Evolutionary conservation across 768 basidiomycete genomes (phyloP).

Genomic region (Boletus barrowsii): DNA sequence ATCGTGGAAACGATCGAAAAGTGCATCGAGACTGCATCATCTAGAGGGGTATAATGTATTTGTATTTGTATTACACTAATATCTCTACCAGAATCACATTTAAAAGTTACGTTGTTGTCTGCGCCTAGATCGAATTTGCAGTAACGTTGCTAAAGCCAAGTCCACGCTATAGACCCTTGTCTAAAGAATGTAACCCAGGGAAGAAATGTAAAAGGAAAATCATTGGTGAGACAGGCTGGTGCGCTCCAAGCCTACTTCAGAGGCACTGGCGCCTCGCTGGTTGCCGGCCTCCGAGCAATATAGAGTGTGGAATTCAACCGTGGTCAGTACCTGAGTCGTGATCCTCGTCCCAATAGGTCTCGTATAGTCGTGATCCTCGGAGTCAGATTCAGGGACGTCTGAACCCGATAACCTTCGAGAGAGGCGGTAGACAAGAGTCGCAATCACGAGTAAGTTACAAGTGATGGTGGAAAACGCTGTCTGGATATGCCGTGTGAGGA

Average conservation of each 20-base stretch:
- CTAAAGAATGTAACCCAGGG: too few relatives aligned
- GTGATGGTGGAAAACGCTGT: constrained; percentile 14
- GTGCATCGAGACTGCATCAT: constrained; percentile 46
- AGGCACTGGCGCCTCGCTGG: not conserved
- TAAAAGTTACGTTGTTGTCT: not conserved
- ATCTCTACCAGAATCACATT: not conserved
- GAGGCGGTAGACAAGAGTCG: constrained; percentile 16
- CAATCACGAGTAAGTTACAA: constrained; percentile 22
- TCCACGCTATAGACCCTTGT: too few relatives aligned
- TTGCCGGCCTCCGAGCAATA: not conserved
- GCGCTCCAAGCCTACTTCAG: not conserved
- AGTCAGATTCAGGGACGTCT: not conserved
- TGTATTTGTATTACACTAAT: not conserved
- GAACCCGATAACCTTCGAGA: not conserved
- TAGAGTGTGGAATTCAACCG: constrained; percentile 4
- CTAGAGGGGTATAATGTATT: constrained; percentile 4
- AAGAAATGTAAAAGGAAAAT: not conserved
- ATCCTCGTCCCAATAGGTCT: not conserved
- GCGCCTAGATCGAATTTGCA: not conserved
- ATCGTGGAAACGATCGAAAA: constrained; percentile 87
- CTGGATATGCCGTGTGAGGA: constrained; percentile 6
- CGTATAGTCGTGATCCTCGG: constrained; percentile 9
- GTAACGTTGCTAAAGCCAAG: not conserved
- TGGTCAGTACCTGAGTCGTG: constrained; percentile 12
- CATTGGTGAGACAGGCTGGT: not conserved